Evolutionary conservation across 2,329 filamentous ascomycete species (phyloP).

Genomic region (Emydomyces testavorans): DNA sequence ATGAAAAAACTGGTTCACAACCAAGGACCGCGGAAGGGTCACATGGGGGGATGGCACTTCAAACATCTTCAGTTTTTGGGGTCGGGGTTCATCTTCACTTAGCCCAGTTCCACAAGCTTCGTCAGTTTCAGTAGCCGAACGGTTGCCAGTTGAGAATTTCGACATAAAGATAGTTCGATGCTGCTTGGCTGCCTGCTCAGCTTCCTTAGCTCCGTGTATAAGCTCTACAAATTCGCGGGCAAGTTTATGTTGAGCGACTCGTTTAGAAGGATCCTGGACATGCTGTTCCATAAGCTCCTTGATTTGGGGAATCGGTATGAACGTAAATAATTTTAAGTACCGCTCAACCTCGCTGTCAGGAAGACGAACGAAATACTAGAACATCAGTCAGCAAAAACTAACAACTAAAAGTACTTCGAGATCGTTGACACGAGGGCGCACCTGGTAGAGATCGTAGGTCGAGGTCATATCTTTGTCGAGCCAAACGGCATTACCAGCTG

Average conservation of each 20-base stretch:
- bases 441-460: constrained; percentile 72
- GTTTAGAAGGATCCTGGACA: constrained; percentile 52
- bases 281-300: constrained; percentile 57
- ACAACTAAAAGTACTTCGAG: neutral
- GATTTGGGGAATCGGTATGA: constrained; percentile 64
- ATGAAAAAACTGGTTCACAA: constrained; percentile 39
- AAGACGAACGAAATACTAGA: constrained; percentile 69
- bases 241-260: constrained; percentile 69
- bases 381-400: constrained; percentile 17
- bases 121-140: neutral
- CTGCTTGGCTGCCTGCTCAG: constrained; percentile 49
- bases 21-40: constrained; percentile 36
- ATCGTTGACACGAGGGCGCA: constrained; percentile 21
- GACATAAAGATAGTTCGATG: constrained; percentile 41
- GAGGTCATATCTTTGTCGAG: constrained; percentile 70
- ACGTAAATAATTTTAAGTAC: constrained; percentile 82
- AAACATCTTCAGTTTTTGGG: neutral
- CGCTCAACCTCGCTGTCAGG: constrained; percentile 70
- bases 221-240: constrained; percentile 73
- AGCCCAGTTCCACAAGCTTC: no score
- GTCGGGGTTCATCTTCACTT: neutral
- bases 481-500: constrained; percentile 87
- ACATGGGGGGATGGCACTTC: constrained; percentile 13
- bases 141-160: constrained; percentile 20
- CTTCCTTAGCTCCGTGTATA: constrained; percentile 58